These are phyloP conservation scores for Penicillium frequentans DNA, from an alignment of 2,329 filamentous ascomycete genomes.

Conservation along the genomic window DNA sequence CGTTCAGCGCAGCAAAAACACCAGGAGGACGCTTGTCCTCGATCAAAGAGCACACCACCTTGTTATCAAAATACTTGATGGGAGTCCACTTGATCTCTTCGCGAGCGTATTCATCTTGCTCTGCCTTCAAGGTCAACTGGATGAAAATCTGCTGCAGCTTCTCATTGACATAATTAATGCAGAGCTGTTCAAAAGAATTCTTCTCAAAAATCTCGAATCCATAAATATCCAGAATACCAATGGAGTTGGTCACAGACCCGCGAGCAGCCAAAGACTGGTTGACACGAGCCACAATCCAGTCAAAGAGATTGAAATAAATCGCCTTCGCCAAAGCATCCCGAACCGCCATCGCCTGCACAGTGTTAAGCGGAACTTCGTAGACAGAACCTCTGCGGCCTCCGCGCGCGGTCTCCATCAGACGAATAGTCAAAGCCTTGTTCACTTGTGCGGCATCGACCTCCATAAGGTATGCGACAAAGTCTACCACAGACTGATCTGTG, in stretches of 20 bases:
- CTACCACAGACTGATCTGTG: slow-evolving; percentile 83
- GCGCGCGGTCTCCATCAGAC: slow-evolving; percentile 73
- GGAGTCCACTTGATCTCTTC: slow-evolving; percentile 99
- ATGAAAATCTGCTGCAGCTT: slow-evolving; percentile 99
- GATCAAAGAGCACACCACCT: slow-evolving; percentile 95
- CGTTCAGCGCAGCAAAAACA: slow-evolving; percentile 93
- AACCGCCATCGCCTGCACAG: slow-evolving; percentile 79
- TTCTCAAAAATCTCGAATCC: slow-evolving; percentile 99
- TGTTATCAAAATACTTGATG: slow-evolving; percentile 99
- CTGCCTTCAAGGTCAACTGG: slow-evolving; percentile 90
- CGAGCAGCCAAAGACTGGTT: slow-evolving; percentile 83
- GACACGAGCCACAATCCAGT: slow-evolving; percentile 94
- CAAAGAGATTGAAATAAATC: slow-evolving; percentile 97
- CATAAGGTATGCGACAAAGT: slow-evolving; percentile 90
- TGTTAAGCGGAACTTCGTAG: slow-evolving; percentile 78
- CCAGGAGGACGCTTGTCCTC: slow-evolving; percentile 88
- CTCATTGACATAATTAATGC: slow-evolving; percentile 99
- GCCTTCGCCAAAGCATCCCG: slow-evolving; percentile 89
- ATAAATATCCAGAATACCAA: slow-evolving; percentile 98
- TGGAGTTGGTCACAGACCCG: slow-evolving; percentile 74
- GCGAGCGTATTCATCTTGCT: slow-evolving; percentile 94
- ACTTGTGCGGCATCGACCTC: slow-evolving; percentile 81
- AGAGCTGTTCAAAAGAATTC: slow-evolving; percentile 98
- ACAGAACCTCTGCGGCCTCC: slow-evolving; percentile 66
- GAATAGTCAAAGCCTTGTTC: slow-evolving; percentile 83